These are phyloP conservation scores for Cornus florida DNA, from an alignment of 148 eudicot genomes.

Conservation along the genomic window DNA sequence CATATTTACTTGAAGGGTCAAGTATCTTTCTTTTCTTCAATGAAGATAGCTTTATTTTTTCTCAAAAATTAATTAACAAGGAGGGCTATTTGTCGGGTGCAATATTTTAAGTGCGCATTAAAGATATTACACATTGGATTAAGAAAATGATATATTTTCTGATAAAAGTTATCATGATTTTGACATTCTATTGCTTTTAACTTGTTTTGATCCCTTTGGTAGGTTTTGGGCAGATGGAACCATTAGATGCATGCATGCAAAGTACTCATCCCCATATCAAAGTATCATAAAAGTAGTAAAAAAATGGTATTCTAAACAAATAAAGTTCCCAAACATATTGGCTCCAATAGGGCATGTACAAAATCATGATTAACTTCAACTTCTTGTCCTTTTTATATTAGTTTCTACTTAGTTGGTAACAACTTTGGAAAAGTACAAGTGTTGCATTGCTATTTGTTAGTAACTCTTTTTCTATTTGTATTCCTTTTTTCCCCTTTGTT, in stretches of 20 bases:
- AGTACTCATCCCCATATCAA: conserved; percentile 25
- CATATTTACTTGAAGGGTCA: not conserved
- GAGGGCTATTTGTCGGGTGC: conserved; percentile 45
- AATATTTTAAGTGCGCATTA: conserved; percentile 5
- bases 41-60: conserved; percentile 15
- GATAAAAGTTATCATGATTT: conserved; percentile 20
- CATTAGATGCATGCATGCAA: conserved; percentile 28
- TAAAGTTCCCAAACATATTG: conserved; percentile 20
- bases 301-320: conserved; percentile 11
- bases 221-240: conserved; percentile 37
- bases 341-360: not conserved
- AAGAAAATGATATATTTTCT: not conserved
- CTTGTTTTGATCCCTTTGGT: conserved; percentile 33
- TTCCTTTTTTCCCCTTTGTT: not conserved
- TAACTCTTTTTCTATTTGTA: no score
- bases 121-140: not conserved
- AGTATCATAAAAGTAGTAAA: conserved; percentile 17
- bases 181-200: conserved; percentile 10
- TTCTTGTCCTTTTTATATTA: not conserved
- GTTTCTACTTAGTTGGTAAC: no score
- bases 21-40: not conserved
- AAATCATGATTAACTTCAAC: not conserved
- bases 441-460: no score
- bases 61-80: conserved; percentile 14
- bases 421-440: no score